These are phyloP conservation scores for Psidium friedrichsthalianum DNA, from an alignment of 345 rosid genomes.

Conservation along the genomic window DNA sequence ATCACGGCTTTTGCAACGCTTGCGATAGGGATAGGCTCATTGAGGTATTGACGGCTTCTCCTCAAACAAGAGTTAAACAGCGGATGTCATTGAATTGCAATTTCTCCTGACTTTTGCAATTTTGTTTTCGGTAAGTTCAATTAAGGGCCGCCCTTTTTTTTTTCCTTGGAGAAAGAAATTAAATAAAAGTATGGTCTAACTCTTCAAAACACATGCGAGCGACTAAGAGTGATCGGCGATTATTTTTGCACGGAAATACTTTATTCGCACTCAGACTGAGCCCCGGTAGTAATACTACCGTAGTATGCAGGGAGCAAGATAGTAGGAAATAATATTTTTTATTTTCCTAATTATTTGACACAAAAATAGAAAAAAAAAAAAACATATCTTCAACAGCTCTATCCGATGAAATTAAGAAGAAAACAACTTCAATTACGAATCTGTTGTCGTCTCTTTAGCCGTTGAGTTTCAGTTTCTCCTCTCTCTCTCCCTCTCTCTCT, in stretches of 20 bases:
- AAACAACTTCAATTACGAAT: neutral
- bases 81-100: neutral
- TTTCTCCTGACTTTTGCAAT: neutral
- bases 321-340: neutral
- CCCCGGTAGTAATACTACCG: too few species aligned
- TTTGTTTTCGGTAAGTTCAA: neutral
- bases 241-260: neutral
- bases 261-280: neutral
- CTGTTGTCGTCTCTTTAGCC: neutral
- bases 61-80: neutral
- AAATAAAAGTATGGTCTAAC: neutral
- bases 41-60: neutral
- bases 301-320: neutral
- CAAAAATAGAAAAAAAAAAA: too few species aligned
- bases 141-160: neutral
- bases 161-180: neutral
- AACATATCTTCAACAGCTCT: neutral
- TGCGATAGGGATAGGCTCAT: neutral
- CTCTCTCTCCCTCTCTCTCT: neutral
- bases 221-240: neutral
- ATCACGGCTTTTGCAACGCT: neutral
- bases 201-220: neutral
- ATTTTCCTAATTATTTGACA: neutral
- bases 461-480: slow-evolving; percentile 9
- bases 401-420: neutral